Conservation (phyloP, 164 flowering plant species). For the Aristolochia californica region DNA sequence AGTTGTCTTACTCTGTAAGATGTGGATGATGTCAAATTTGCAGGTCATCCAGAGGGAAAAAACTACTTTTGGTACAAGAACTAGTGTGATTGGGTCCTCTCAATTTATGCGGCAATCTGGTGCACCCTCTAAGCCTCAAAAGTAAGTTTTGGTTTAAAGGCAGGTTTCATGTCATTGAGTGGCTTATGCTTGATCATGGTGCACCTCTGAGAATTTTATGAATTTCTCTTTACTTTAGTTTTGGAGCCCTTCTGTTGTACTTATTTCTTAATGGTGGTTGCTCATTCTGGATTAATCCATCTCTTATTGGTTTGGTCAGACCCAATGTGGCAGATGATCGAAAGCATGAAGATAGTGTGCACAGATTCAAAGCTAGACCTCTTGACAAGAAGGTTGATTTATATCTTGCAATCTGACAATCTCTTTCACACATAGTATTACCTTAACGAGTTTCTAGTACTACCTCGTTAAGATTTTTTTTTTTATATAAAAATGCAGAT, state of each 20-base stretch:
- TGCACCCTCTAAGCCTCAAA: constrained; percentile 2
- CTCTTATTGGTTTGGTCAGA: neutral
- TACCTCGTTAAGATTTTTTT: no score
- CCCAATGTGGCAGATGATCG: constrained; percentile 10
- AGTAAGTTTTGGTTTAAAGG: constrained; percentile 1
- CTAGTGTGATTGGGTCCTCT: no score
- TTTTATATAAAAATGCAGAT: constrained; percentile 58
- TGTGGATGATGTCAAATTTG: neutral
- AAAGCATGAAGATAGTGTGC: constrained; percentile 28
- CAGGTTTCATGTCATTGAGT: neutral
- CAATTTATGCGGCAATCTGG: no score
- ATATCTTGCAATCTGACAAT: neutral
- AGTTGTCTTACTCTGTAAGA: no score
- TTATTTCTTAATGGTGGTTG: no score
- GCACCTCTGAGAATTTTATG: neutral
- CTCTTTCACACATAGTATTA: neutral
- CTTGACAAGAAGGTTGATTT: constrained; percentile 64
- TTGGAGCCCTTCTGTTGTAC: neutral
- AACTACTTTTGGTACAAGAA: neutral
- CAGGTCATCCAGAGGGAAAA: constrained; percentile 31
- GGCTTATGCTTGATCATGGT: neutral
- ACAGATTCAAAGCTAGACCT: constrained; percentile 66
- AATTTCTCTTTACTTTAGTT: no score
- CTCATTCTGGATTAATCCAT: neutral
- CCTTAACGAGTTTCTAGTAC: neutral